These are phyloP conservation scores for Tympanopsis confertula DNA, from an alignment of 2,329 filamentous ascomycete species.

Conservation along the genomic window DNA sequence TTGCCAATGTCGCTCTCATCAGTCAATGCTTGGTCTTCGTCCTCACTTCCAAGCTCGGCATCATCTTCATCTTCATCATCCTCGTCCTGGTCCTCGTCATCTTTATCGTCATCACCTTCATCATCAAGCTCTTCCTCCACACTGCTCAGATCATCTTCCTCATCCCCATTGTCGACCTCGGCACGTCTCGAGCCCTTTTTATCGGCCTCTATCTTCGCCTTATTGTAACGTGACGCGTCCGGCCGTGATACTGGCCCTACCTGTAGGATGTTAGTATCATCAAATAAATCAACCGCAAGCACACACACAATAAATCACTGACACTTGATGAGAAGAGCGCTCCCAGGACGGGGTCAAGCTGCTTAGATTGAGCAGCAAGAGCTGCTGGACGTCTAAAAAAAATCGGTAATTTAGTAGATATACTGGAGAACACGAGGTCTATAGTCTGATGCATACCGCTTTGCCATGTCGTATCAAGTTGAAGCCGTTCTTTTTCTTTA, in stretches of 20 bases:
- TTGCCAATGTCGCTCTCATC: slow-evolving; percentile 27
- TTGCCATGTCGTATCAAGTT: no score
- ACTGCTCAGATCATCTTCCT: slow-evolving; percentile 20
- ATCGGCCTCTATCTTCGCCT: slow-evolving; percentile 15
- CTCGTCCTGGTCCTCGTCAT: slow-evolving; percentile 13
- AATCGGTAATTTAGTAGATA: background rate
- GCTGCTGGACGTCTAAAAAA: background rate
- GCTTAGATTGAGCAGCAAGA: slow-evolving; percentile 31
- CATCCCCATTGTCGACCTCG: slow-evolving; percentile 9
- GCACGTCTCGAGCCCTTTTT: slow-evolving; percentile 7
- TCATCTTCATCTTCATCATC: slow-evolving; percentile 17
- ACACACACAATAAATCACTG: slow-evolving; percentile 25
- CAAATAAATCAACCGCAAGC: slow-evolving; percentile 6
- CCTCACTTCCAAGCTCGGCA: slow-evolving; percentile 9
- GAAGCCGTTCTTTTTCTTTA: no score
- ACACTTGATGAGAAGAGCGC: slow-evolving; percentile 65
- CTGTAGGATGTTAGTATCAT: slow-evolving; percentile 17
- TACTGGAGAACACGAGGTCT: no score
- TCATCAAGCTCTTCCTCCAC: slow-evolving; percentile 19
- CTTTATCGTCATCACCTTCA: slow-evolving; percentile 12
- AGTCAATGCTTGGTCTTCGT: slow-evolving; percentile 27
- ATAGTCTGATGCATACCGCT: slow-evolving; percentile 14
- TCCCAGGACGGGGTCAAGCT: slow-evolving; percentile 57
- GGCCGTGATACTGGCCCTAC: slow-evolving; percentile 37
- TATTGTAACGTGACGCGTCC: slow-evolving; percentile 29